Conservation (phyloP, 176 grass and related monocot species). For the Triticum turgidum region DNA sequence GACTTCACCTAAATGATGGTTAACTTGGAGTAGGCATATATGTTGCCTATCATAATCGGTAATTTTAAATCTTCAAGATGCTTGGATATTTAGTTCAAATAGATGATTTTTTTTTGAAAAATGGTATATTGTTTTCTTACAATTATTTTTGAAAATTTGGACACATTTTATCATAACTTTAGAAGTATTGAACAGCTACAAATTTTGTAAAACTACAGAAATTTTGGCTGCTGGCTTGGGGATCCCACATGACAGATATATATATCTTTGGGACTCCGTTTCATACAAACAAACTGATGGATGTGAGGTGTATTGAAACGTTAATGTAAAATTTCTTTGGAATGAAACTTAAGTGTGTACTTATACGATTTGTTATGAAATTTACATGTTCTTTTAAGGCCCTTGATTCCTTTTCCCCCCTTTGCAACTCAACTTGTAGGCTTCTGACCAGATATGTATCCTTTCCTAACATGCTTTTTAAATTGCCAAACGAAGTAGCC, state of each 20-base stretch:
- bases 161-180: not conserved
- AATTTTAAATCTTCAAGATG: not conserved
- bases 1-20: not conserved
- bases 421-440: not conserved
- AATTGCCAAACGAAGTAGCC: not conserved
- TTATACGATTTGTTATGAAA: not conserved
- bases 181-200: not conserved
- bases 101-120: not conserved
- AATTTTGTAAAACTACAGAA: not conserved
- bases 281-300: not conserved
- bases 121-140: not conserved
- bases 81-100: not conserved
- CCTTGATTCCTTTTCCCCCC: not conserved
- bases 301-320: not conserved
- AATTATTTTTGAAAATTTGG: not conserved
- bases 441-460: not conserved
- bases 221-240: not conserved
- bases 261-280: not conserved
- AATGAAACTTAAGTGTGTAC: not conserved
- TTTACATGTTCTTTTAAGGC: slow-evolving; percentile 3
- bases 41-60: not conserved
- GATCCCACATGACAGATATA: not conserved
- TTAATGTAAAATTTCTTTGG: not conserved
- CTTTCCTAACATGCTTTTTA: slow-evolving; percentile 16
- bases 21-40: not conserved